Evolutionary conservation across 179 eudicot genomes (phyloP), one percentile per base, ranked within the genome.

Genomic region (Pouteria campechiana): DNA sequence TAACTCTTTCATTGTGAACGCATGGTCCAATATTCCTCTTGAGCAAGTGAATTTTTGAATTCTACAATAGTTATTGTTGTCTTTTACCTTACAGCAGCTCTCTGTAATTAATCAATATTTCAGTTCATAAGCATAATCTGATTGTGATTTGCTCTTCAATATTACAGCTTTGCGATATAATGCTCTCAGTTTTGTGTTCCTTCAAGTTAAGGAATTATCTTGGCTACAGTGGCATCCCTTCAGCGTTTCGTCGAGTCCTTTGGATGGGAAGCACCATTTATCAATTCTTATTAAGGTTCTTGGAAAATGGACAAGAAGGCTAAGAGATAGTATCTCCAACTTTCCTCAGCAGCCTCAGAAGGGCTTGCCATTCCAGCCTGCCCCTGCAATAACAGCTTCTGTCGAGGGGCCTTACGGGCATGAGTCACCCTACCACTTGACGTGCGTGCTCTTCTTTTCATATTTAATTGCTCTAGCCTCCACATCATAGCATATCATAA

Each of bases 321-420:
- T 81, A 14, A 83, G 63, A 44, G 64, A 47, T 3, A 66, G 23
- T 41, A 63, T 81, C 48, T 55, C 65, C n/a, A 64, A 45, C 43
- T 41, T 45, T 44, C 41, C 64, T 45, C 37, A 63, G 16, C 58
- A 64, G 25, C 58, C 40, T 19, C 63, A 64, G 43, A 52, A 56
- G 25, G 52, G 60, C 33, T 55, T 34, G 29, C 57, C 50, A 28
- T 37, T 73, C 36, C 61, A 52, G 41, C 48, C 71, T 33, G 61
- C 64, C 3, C 50, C 67, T n/a, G 54, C 72, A 31, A 33, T 85
- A 11, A 78, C 85, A 25, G 95, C 78, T 52, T 85, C 83, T 38
- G 84, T 86, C 11, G 98, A 90, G 70, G 95, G 98, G 43, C 98
- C 98, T 42, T 90, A 90, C 16, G 97, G 95, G 37, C 93, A 89